Base-by-base conservation (phyloP, 2,329 filamentous ascomycete genomes). In the Knufia fluminis region DNA sequence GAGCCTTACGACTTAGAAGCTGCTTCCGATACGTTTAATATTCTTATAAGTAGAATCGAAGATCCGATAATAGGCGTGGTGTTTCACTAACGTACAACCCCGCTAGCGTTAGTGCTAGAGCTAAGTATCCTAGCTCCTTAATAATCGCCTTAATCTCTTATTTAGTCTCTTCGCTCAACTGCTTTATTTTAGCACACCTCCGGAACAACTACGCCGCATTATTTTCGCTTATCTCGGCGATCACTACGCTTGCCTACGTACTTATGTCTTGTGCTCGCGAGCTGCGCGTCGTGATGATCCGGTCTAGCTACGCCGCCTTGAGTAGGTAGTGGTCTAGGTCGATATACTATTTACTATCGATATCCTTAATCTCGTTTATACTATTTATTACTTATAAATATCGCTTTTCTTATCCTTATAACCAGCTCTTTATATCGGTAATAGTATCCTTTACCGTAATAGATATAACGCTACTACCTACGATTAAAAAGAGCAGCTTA, bases 381-480 rank as follows among this genome's bases (percentile, higher is more conserved):
- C 77, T 75, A 0, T 59, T 79, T 16, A 74, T 78, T 57, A 67
- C 72, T 28, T 71, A 78, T 54, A 62, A 60, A 55, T 68, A 66
- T 44, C 76, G 77, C 6, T 72, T 28, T 26, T 42, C n/a, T 35
- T 44, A 9, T 7, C 23, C 26, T 10, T n/a, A 9, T 32, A 51
- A 49, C 49, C 49, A 51, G 24, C 49, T 32, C 28, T 49, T 49
- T 10, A 51, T 31, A 10, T 10, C 28, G 4, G 26, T 20, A 6
- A 51, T 32, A 10, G 57, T 56, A 52, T 56, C 46, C 10, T 57
- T 53, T 16, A 57, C 38, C 14, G 19, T 49, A 14, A 52, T 39
- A 16, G 40, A 50, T 42, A 46, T 48, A 47, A 19, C 20, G 26
- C 48, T 17, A 42, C 14, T 22, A 17, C 17, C 28, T 10, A n/a